Conservation (phyloP, 2,329 filamentous ascomycete genomes). For the Graphiopsis chlorocephala region DNA sequence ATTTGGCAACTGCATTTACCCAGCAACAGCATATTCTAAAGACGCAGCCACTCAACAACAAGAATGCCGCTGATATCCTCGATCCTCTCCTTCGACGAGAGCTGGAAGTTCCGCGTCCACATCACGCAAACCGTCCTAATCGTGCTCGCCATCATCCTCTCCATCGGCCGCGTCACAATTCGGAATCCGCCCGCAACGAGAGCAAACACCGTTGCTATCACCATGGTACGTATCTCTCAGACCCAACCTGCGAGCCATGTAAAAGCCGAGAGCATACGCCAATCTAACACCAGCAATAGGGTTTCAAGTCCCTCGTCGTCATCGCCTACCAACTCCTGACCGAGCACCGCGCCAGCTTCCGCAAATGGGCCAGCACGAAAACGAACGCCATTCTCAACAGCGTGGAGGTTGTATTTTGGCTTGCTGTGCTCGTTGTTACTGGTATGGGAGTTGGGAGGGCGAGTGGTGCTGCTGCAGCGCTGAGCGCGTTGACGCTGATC, state of each 20-base stretch:
- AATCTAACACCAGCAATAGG: conserved; percentile 12
- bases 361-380: conserved; percentile 41
- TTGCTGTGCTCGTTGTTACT: conserved; percentile 32
- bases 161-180: conserved; percentile 20
- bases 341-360: conserved; percentile 34
- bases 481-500: background rate
- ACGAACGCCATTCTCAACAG: conserved; percentile 42
- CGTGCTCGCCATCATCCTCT: conserved; percentile 16
- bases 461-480: background rate
- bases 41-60: background rate
- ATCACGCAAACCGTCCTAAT: conserved; percentile 20
- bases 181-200: conserved; percentile 20
- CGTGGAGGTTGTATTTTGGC: conserved; percentile 46
- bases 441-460: background rate
- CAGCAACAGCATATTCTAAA: background rate
- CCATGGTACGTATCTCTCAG: background rate
- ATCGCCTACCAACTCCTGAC: conserved; percentile 43
- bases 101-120: conserved; percentile 17
- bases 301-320: conserved; percentile 41
- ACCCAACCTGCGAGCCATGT: background rate
- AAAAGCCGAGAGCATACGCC: too few relatives aligned
- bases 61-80: background rate
- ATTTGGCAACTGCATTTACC: background rate
- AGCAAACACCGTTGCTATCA: conserved; percentile 20
- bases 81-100: conserved; percentile 10